Percentiles rank a stretch among this genome's conserved stretches.
These are phyloP conservation scores for Mortierella sp. DNA, from an alignment of 371 early-diverging fungal genomes.

Conservation along the genomic window DNA sequence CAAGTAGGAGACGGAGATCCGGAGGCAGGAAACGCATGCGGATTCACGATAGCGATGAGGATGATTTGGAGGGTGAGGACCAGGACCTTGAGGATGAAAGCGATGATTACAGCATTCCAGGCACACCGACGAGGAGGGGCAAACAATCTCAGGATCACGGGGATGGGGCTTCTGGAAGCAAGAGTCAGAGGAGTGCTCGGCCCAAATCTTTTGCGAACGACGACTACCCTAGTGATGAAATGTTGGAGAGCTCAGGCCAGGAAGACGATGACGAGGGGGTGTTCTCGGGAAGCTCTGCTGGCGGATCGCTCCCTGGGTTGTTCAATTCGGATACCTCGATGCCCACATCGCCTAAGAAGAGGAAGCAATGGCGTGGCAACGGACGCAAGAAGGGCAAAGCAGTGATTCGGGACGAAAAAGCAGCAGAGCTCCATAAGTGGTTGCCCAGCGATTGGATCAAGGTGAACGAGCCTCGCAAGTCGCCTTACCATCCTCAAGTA, in stretches of 20 bases:
- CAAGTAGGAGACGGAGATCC: slow-evolving; percentile 21
- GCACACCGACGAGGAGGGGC: slow-evolving; percentile 6
- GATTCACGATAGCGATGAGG: slow-evolving; percentile 39
- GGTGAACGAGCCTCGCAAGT: slow-evolving; percentile 60
- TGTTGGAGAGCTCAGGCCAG: slow-evolving; percentile 42
- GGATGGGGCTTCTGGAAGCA: slow-evolving; percentile 51
- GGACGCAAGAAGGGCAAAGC: slow-evolving; percentile 50
- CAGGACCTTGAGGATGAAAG: slow-evolving; percentile 35
- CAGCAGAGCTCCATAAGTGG: slow-evolving; percentile 51
- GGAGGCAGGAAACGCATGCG: slow-evolving; percentile 31
- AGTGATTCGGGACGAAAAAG: slow-evolving; percentile 37
- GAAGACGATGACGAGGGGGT: slow-evolving; percentile 53
- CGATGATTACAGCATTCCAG: slow-evolving; percentile 34
- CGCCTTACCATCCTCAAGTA: slow-evolving; percentile 77
- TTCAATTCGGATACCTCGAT: slow-evolving; percentile 9
- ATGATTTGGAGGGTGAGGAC: slow-evolving; percentile 33
- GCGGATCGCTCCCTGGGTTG: slow-evolving; percentile 33
- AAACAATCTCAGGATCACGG: slow-evolving; percentile 11
- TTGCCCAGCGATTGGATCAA: slow-evolving; percentile 72
- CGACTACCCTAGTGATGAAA: slow-evolving; percentile 56
- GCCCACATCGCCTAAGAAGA: slow-evolving; percentile 33
- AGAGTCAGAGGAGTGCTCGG: slow-evolving; percentile 45
- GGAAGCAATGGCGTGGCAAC: slow-evolving; percentile 47
- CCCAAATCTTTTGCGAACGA: slow-evolving; percentile 39
- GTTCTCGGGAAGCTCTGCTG: slow-evolving; percentile 51